phyloP scores from a whole-genome alignment of 371 early-diverging fungal species.

The Gilbertella persicaria region DNA sequence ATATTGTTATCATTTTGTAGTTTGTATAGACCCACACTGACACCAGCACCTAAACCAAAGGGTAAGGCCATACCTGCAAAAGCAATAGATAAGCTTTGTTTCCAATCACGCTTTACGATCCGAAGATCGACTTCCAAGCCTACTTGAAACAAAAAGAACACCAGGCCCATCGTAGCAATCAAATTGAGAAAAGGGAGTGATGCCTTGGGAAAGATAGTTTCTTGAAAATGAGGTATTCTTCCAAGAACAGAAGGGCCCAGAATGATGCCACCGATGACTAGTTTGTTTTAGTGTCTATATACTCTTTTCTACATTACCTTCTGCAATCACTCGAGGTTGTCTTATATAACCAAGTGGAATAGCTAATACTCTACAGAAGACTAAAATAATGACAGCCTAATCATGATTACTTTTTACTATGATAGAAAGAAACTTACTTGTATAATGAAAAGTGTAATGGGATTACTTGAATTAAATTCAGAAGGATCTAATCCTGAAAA shows the following conservation, averaged over 20 bases:
- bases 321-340: constrained; percentile 81
- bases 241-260: constrained; percentile 81
- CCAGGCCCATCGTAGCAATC: constrained; percentile 83
- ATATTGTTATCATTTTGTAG: constrained; percentile 47
- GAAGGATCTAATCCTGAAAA: constrained; percentile 70
- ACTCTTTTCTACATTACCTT: constrained; percentile 34
- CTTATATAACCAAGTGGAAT: constrained; percentile 54
- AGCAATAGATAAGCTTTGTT: constrained; percentile 56
- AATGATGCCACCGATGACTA: constrained; percentile 74
- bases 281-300: neutral
- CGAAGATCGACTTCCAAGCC: constrained; percentile 79
- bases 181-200: constrained; percentile 73
- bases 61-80: constrained; percentile 76
- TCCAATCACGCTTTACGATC: constrained; percentile 50
- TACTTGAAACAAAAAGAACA: constrained; percentile 90
- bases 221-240: constrained; percentile 63
- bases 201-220: constrained; percentile 62
- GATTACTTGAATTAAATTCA: constrained; percentile 48
- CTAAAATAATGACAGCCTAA: constrained; percentile 69
- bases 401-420: neutral
- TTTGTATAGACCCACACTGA: constrained; percentile 68
- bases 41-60: constrained; percentile 71
- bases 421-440: constrained; percentile 43
- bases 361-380: constrained; percentile 65
- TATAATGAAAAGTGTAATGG: constrained; percentile 69